Conservation (phyloP, 352 stramenopile genomes). For the Phytophthora pistaciae region DNA sequence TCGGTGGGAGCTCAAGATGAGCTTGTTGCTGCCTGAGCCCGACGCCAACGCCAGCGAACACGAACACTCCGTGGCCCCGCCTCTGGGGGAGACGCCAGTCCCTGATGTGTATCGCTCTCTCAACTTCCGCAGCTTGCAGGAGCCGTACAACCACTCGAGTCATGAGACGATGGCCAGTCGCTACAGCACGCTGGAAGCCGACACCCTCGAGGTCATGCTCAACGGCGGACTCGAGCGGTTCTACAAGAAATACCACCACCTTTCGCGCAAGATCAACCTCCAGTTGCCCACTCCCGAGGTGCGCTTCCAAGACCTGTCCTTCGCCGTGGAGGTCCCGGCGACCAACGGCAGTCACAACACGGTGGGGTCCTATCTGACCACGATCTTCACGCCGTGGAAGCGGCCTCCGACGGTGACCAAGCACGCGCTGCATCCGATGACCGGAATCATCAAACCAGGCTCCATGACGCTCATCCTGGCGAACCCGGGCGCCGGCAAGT, state of each 20-base stretch:
- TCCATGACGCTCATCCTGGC: slow-evolving; percentile 72
- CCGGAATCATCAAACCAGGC: slow-evolving; percentile 85
- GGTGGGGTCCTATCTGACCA: slow-evolving; percentile 60
- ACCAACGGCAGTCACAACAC: slow-evolving; percentile 54
- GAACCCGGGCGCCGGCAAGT: slow-evolving; percentile 80
- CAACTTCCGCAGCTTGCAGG: slow-evolving; percentile 71
- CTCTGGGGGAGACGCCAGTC: slow-evolving; percentile 17
- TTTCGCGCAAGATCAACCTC: slow-evolving; percentile 67
- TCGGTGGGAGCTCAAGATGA: neutral
- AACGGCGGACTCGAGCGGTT: slow-evolving; percentile 68
- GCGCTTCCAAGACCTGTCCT: slow-evolving; percentile 74
- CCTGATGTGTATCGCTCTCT: slow-evolving; percentile 71
- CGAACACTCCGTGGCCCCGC: too few relatives aligned
- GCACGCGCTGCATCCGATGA: slow-evolving; percentile 73
- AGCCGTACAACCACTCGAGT: slow-evolving; percentile 62
- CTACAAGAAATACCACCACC: slow-evolving; percentile 78
- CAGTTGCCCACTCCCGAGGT: slow-evolving; percentile 67
- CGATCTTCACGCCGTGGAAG: slow-evolving; percentile 65
- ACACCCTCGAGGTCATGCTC: slow-evolving; percentile 67
- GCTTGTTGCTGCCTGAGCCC: neutral
- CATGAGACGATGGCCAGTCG: slow-evolving; percentile 52
- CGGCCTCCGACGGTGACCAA: slow-evolving; percentile 50
- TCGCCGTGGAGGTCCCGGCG: slow-evolving; percentile 56
- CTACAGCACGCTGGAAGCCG: slow-evolving; percentile 65
- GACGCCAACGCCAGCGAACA: neutral